Evolutionary conservation across 768 basidiomycete species (phyloP).

Genomic region (Hysterangium stoloniferum): DNA sequence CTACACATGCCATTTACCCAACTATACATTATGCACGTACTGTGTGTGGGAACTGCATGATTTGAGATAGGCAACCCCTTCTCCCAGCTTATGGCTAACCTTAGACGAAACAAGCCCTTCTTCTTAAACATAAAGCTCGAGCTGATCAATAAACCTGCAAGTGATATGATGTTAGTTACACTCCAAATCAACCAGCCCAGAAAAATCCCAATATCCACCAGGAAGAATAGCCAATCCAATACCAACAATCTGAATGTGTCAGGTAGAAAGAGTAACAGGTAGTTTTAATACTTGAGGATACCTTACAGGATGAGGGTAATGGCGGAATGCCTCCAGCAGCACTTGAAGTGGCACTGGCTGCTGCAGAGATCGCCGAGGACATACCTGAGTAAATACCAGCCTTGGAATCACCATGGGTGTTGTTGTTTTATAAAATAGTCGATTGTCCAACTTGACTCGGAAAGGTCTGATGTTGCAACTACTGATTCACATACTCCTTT

Average conservation of each 20-base stretch:
- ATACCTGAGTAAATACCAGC: too few species aligned
- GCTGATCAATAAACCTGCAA: conserved; percentile 79
- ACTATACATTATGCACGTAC: conserved; percentile 6
- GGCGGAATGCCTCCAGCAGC: background rate
- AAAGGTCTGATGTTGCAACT: too few species aligned
- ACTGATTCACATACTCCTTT: too few species aligned
- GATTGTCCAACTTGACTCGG: too few species aligned
- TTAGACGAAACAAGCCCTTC: conserved; percentile 81
- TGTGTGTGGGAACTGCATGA: conserved; percentile 46
- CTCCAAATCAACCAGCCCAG: background rate
- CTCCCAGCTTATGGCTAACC: conserved; percentile 70
- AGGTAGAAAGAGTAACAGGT: background rate
- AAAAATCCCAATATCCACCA: background rate
- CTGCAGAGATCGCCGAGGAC: background rate
- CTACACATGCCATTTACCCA: conserved; percentile 31
- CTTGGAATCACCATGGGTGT: too few species aligned
- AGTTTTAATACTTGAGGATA: background rate
- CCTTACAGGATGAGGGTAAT: background rate
- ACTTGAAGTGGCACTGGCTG: too few species aligned
- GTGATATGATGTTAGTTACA: background rate
- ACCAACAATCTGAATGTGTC: background rate
- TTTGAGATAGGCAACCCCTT: conserved; percentile 93
- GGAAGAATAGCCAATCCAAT: background rate
- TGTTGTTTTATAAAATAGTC: too few species aligned
- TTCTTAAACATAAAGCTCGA: conserved; percentile 97